Evolutionary conservation across 1,284 basidiomycete species (phyloP).

Genomic region (Leccinum pachyderme): DNA sequence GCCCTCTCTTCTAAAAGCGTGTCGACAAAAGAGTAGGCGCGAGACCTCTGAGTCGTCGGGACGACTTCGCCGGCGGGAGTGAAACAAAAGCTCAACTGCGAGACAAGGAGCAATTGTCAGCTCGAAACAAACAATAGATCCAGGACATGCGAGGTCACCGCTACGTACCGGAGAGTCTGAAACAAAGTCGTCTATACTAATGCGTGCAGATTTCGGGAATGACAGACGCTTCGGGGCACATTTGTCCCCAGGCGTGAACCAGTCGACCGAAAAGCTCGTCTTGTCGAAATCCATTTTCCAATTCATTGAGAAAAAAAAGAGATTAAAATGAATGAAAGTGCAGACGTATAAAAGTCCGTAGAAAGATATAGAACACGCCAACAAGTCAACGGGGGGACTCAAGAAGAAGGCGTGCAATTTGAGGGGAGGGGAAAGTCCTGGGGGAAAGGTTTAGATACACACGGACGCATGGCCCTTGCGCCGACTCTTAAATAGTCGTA

Average conservation of each 20-base stretch:
- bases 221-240: conserved; percentile 28
- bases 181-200: conserved; percentile 31
- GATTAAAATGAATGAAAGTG: conserved; percentile 1
- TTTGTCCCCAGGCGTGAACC: conserved; percentile 31
- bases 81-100: conserved; percentile 25
- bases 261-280: conserved; percentile 34
- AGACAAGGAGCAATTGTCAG: conserved; percentile 13
- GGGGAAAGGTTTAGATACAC: conserved; percentile 2
- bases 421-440: not conserved
- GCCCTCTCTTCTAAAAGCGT: conserved; percentile 11
- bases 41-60: conserved; percentile 3
- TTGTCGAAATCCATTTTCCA: conserved; percentile 32
- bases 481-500: conserved; percentile 17
- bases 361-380: not conserved
- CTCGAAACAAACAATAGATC: not conserved
- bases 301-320: not conserved
- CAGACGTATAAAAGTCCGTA: conserved; percentile 11
- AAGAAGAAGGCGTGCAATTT: conserved; percentile 5
- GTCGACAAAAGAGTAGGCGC: conserved; percentile 20
- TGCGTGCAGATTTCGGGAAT: conserved; percentile 34
- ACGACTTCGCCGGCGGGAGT: conserved; percentile 14
- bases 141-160: not conserved
- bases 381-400: conserved; percentile 1
- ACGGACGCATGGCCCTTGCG: not conserved
- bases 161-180: conserved; percentile 28